Percentiles rank a stretch among this genome's conserved stretches.
Conservation (phyloP, 805 yeast species). For the Ogataea degrootiae region DNA sequence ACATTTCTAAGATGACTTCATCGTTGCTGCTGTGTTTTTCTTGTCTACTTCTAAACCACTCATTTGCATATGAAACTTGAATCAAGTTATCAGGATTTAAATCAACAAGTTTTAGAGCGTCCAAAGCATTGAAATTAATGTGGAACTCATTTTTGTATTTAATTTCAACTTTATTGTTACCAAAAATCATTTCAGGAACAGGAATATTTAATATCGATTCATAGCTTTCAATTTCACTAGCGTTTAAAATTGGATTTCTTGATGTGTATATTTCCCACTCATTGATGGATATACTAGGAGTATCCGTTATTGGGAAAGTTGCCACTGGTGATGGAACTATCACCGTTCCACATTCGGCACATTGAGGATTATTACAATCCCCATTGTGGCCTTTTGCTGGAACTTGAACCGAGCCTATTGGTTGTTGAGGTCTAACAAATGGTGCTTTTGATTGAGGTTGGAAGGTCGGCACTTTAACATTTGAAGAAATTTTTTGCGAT, state of each 20-base stretch:
- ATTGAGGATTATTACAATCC: conserved; percentile 30
- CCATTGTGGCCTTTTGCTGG: conserved; percentile 19
- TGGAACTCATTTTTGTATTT: conserved; percentile 17
- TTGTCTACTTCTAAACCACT: conserved; percentile 57
- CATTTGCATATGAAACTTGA: conserved; percentile 80
- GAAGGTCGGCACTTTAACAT: conserved; percentile 1
- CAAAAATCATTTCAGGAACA: conserved; percentile 96
- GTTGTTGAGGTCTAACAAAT: not conserved
- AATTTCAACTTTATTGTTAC: conserved; percentile 62
- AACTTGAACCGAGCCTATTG: conserved; percentile 4
- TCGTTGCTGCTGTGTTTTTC: conserved; percentile 28
- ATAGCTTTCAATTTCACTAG: conserved; percentile 66
- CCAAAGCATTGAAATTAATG: conserved; percentile 72
- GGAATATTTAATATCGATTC: conserved; percentile 68
- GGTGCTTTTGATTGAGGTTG: not conserved
- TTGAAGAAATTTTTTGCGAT: not conserved
- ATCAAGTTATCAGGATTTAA: conserved; percentile 40
- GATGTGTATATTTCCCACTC: conserved; percentile 74
- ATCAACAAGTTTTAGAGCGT: conserved; percentile 60
- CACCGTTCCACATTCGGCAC: conserved; percentile 64
- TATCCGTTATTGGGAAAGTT: conserved; percentile 54
- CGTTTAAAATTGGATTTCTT: conserved; percentile 71
- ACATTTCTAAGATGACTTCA: conserved; percentile 47
- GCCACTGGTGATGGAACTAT: conserved; percentile 77
- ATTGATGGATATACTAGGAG: conserved; percentile 63